Evolutionary conservation across 1,139 yeast genomes (phyloP).

Genomic region (Suhomyces anneliseae): DNA sequence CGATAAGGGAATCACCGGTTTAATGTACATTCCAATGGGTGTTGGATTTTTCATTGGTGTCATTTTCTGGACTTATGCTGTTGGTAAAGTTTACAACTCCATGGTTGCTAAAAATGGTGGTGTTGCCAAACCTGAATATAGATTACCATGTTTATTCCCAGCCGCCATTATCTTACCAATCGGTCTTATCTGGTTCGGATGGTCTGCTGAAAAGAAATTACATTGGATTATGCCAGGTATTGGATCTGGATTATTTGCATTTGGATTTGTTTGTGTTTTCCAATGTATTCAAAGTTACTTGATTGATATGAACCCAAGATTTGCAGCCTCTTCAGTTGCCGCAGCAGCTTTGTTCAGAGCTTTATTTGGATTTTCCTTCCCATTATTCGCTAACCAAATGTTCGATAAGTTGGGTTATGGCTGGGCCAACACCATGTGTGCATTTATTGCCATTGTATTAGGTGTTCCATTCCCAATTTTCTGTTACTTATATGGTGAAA

Average conservation of each 20-base stretch:
- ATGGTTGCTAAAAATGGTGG: conserved; percentile 36
- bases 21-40: conserved; percentile 50
- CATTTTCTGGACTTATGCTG: conserved; percentile 36
- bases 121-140: conserved; percentile 42
- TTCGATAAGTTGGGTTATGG: conserved; percentile 42
- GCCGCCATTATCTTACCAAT: conserved; percentile 40
- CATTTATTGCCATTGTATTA: conserved; percentile 35
- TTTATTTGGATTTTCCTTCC: conserved; percentile 44
- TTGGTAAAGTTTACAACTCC: conserved; percentile 32
- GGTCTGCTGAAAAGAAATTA: conserved; percentile 42
- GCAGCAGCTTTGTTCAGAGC: conserved; percentile 50
- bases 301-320: conserved; percentile 46
- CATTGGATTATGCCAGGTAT: conserved; percentile 51
- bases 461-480: conserved; percentile 49
- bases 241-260: conserved; percentile 45
- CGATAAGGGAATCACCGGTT: conserved; percentile 34
- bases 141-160: conserved; percentile 42
- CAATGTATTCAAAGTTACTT: conserved; percentile 45
- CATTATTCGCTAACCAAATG: conserved; percentile 43
- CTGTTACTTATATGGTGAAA: conserved; percentile 42
- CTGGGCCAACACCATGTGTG: conserved; percentile 50
- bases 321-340: conserved; percentile 47
- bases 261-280: conserved; percentile 46
- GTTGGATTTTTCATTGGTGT: conserved; percentile 44
- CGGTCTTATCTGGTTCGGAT: conserved; percentile 48